Percentiles rank a stretch among this genome's conserved stretches.
phyloP scores from a whole-genome alignment of 805 yeast species.

The Clavispora phyllophila region DNA sequence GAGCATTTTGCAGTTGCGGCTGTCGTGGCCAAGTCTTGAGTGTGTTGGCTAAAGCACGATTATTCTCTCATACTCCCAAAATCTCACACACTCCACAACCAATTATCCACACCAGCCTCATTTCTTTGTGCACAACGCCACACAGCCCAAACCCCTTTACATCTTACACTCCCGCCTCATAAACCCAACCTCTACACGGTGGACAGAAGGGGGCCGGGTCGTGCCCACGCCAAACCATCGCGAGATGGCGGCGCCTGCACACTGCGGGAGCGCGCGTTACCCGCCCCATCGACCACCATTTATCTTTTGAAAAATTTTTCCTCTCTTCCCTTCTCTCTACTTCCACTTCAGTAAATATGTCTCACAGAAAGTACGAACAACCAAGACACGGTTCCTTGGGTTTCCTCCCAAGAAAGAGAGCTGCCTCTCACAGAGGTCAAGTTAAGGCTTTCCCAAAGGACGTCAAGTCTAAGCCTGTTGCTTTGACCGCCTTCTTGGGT shows the following conservation, averaged over 20 bases:
- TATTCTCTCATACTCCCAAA: too few relatives aligned
- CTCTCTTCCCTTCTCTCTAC: constrained; percentile 18
- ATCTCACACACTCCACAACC: too few relatives aligned
- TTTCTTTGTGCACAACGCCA: too few relatives aligned
- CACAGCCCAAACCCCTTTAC: too few relatives aligned
- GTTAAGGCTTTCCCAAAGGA: constrained; percentile 99
- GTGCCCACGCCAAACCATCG: too few relatives aligned
- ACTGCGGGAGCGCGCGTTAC: background rate
- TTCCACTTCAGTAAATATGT: constrained; percentile 50
- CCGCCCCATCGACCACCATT: constrained; percentile 1
- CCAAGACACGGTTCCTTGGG: constrained; percentile 99
- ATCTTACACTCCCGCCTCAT: too few relatives aligned
- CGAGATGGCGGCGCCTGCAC: background rate
- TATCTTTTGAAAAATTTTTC: background rate
- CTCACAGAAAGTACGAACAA: constrained; percentile 99
- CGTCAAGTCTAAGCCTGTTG: constrained; percentile 95
- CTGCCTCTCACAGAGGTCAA: constrained; percentile 97
- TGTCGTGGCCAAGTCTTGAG: too few relatives aligned
- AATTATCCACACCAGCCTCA: too few relatives aligned
- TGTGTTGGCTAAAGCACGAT: too few relatives aligned
- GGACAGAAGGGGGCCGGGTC: too few relatives aligned
- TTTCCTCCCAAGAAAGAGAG: constrained; percentile 99
- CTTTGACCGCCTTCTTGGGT: constrained; percentile 99
- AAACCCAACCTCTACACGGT: too few relatives aligned
- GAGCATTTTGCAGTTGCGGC: too few relatives aligned